Evolutionary conservation across 2,329 filamentous ascomycete species (phyloP), one percentile per base, ranked within the genome.

Genomic region (Hypoxylon sp.): DNA sequence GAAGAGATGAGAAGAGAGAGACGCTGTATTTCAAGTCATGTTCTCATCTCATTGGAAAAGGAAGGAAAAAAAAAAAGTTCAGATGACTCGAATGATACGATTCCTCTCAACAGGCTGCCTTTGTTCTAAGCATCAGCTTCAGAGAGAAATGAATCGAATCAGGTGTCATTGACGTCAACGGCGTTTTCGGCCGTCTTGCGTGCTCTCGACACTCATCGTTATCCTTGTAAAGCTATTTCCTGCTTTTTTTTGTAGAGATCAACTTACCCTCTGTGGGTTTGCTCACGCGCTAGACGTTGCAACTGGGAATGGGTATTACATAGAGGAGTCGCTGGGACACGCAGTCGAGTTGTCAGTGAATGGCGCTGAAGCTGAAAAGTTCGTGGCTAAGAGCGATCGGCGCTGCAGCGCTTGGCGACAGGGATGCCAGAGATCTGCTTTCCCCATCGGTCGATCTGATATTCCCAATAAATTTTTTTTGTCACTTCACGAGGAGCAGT

Each of bases 151-250:
- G 22, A 44, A 44, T 24, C 22, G 44, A 48, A 46, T 58, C 42
- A 32, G 59, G 22, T 16, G 33, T 61, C 53, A 52, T 67, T 71
- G 69, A 71, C 67, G 64, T 71, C 64, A 67, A 70, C 61, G 69
- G 67, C 69, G 52, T 61, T 54, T 30, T 44, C 49, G 46, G n/a
- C 16, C 16, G 8, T 61, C 54, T 20, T 53, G 49, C 57, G 42
- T 32, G 56, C 32, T 36, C 53, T 64, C 50, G 55, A 63, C 36
- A 59, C 45, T 58, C 45, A 50, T 40, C 28, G 16, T 32, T 32
- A 62, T 24, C 63, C 64, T 64, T 67, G 67, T 38, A 61, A 8
- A 40, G 12, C 24, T 49, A 64, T 62, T 64, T 67, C 64, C 63
- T 69, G 63, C 48, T 69, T 69, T 64, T 51, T 38, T 44, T 20